Base-by-base conservation (phyloP, 2,329 filamentous ascomycete genomes). In the Septoria linicola region DNA sequence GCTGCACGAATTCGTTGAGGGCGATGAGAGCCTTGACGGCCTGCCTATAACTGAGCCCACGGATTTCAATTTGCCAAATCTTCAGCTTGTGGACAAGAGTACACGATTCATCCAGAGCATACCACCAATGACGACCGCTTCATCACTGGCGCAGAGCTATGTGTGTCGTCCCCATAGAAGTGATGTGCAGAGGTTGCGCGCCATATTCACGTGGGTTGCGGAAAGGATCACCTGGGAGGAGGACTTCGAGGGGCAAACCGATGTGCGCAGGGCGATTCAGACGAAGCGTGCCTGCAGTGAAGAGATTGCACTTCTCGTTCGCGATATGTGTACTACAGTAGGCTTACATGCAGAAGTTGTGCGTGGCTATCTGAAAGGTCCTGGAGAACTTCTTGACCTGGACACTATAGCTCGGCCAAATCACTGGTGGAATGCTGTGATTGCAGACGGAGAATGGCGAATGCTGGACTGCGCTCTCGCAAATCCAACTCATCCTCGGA, bases 201-300 rank as follows among this genome's bases (percentile, higher is more conserved):
- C 93, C 13, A 97, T 99, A 56, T 99, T 97, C 65, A 96, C 88
- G 1, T 99, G 92, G 92, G 89, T 95, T 4, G 82, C 89, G n/a
- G 93, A 99, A 68, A 90, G 92, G 62, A 85, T 99, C 50, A 82
- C 81, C 25, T 99, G 93, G 93, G 93, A 99, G 67, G 92, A 96
- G 63, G 90, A 95, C 59, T 90, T 89, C 58, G 89, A 95, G 60
- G 87, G 85, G n/a, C 79, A 86, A 6, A 74, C 93, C 45, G 90
- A 99, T 67, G 86, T 90, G 2, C 81, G 87, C 48, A 82, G 88
- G 40, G 88, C 96, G 3, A 84, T 99, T 25, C 85, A 93, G 60
- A 85, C 83, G 14, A 91, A 88, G 68, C 81, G 91, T 55, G 93
- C 84, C 4, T 95, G 87, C 59, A 85, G 89, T 16, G 83, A 96